Evolutionary conservation across 2,329 filamentous ascomycete species (phyloP).

Genomic region (Chaetomiaceae sp.): DNA sequence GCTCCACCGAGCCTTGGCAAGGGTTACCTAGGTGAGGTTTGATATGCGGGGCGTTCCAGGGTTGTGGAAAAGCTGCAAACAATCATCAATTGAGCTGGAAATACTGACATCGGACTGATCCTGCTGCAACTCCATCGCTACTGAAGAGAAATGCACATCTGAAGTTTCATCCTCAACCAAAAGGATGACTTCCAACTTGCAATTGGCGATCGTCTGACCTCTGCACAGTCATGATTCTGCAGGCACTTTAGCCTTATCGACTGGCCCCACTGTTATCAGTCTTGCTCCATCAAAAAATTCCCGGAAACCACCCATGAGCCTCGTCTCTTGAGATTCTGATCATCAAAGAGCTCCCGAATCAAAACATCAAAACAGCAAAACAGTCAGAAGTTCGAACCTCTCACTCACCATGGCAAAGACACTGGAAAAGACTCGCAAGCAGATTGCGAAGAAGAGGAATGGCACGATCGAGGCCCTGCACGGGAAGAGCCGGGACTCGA

Average conservation of each 20-base stretch:
- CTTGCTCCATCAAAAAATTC: slow-evolving; percentile 10
- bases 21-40: not conserved
- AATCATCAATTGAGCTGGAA: too few relatives aligned
- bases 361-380: not conserved
- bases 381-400: too few relatives aligned
- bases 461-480: slow-evolving; percentile 72
- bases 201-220: too few relatives aligned
- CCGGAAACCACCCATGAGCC: too few relatives aligned
- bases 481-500: slow-evolving; percentile 82
- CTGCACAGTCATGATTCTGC: too few relatives aligned
- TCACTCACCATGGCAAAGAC: slow-evolving; percentile 69
- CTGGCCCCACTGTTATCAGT: slow-evolving; percentile 19
- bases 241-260: slow-evolving; percentile 23
- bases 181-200: too few relatives aligned
- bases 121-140: too few relatives aligned
- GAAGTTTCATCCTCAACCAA: too few relatives aligned
- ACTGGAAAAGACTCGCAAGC: slow-evolving; percentile 79
- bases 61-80: not conserved
- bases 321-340: not conserved
- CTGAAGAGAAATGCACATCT: too few relatives aligned
- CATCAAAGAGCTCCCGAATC: too few relatives aligned
- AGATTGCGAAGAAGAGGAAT: slow-evolving; percentile 82
- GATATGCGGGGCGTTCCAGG: not conserved
- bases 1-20: slow-evolving; percentile 3
- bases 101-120: too few relatives aligned